Percentiles rank a stretch among this genome's conserved stretches.
phyloP scores from a whole-genome alignment of 1,139 yeast species.

The Pichia sp. region DNA sequence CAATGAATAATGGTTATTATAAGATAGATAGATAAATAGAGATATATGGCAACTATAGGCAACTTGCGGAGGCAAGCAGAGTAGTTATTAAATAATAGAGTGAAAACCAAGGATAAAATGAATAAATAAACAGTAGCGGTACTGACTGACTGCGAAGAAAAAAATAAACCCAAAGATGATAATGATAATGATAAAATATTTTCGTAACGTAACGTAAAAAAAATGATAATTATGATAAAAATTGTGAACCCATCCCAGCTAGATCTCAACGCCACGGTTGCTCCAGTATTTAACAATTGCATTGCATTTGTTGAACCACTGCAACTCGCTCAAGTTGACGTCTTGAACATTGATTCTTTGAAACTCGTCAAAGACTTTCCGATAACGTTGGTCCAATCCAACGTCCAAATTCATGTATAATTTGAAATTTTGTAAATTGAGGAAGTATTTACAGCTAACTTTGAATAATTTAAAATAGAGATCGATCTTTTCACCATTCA shows the following conservation, averaged over 20 bases:
- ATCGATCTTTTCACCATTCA: slow-evolving; percentile 39
- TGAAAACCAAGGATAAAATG: not conserved
- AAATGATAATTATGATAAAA: not conserved
- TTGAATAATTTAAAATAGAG: slow-evolving; percentile 58
- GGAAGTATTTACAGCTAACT: slow-evolving; percentile 44
- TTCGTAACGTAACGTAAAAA: not conserved
- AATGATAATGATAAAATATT: not conserved
- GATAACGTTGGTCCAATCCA: slow-evolving; percentile 37
- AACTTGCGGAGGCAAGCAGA: not conserved
- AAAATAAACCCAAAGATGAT: not conserved
- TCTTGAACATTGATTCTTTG: slow-evolving; percentile 34
- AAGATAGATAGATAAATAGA: not conserved
- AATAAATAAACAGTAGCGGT: not conserved
- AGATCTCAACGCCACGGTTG: slow-evolving; percentile 15
- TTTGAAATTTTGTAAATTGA: slow-evolving; percentile 40
- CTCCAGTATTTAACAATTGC: slow-evolving; percentile 22
- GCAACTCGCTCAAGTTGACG: slow-evolving; percentile 33
- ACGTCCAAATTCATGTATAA: slow-evolving; percentile 39
- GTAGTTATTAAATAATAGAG: not conserved
- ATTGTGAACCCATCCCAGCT: not conserved
- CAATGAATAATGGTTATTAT: not conserved
- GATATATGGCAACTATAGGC: not conserved
- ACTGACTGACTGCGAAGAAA: not conserved
- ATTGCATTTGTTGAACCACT: slow-evolving; percentile 25
- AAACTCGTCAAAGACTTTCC: slow-evolving; percentile 35